Percentiles rank a stretch among this genome's conserved stretches.
Conservation (phyloP, 2,329 filamentous ascomycete genomes). For the Trichoderma endophyticum region DNA sequence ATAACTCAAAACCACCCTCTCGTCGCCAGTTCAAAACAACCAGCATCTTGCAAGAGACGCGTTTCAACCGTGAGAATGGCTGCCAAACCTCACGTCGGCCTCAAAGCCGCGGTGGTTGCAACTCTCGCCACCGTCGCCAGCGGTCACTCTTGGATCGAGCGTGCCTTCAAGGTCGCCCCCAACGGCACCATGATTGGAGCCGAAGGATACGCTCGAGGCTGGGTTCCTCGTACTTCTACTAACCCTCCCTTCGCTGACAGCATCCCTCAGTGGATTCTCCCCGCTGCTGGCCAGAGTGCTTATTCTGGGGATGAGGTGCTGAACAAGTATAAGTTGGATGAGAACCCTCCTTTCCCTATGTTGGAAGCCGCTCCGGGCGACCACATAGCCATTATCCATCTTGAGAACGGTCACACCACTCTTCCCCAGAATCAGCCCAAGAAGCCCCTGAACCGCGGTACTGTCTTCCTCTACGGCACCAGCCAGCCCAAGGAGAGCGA, state of each 20-base stretch:
- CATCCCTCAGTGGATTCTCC: slow-evolving; percentile 61
- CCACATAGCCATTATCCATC: slow-evolving; percentile 63
- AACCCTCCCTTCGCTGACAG: slow-evolving; percentile 55
- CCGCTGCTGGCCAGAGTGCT: slow-evolving; percentile 56
- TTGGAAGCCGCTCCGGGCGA: slow-evolving; percentile 61
- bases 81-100: slow-evolving; percentile 17
- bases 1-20: not conserved
- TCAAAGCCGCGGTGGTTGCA: slow-evolving; percentile 29
- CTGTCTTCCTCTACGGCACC: slow-evolving; percentile 74
- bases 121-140: slow-evolving; percentile 31
- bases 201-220: slow-evolving; percentile 73
- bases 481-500: slow-evolving; percentile 51
- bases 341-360: slow-evolving; percentile 55
- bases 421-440: slow-evolving; percentile 52
- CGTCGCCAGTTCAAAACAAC: not conserved
- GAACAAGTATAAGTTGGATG: slow-evolving; percentile 35
- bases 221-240: slow-evolving; percentile 51
- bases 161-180: slow-evolving; percentile 64
- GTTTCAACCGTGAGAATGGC: not conserved
- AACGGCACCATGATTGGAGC: slow-evolving; percentile 71
- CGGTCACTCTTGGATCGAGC: slow-evolving; percentile 82
- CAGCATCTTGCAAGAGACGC: slow-evolving; percentile 18
- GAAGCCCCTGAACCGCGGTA: slow-evolving; percentile 65
- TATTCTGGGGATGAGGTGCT: slow-evolving; percentile 60
- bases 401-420: slow-evolving; percentile 75